Percentiles rank a stretch among this genome's conserved stretches.
Conservation (phyloP, 2,329 filamentous ascomycete genomes). For the Calonectria pteridis region DNA sequence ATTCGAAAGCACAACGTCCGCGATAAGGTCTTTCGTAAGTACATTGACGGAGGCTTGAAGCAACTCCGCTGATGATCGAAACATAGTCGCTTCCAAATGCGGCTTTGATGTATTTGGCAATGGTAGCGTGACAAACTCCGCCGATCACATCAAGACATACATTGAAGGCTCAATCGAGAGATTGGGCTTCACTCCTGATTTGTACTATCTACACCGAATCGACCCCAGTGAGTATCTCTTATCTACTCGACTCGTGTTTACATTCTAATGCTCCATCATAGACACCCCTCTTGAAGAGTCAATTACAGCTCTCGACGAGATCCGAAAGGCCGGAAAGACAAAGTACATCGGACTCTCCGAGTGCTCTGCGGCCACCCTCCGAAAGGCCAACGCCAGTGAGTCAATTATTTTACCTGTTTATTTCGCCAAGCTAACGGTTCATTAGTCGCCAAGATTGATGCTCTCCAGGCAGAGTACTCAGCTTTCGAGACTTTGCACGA, state of each 20-base stretch:
- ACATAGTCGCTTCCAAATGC: constrained; percentile 63
- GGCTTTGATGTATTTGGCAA: constrained; percentile 54
- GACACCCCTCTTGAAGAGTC: constrained; percentile 61
- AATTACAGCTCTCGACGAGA: constrained; percentile 59
- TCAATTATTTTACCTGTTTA: background rate
- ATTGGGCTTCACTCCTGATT: constrained; percentile 60
- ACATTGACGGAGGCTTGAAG: background rate
- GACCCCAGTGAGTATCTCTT: constrained; percentile 53
- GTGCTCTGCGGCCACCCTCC: constrained; percentile 58
- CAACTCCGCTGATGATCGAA: background rate
- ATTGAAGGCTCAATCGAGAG: constrained; percentile 63
- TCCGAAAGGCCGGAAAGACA: constrained; percentile 61
- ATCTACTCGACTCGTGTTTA: background rate
- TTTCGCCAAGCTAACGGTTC: background rate
- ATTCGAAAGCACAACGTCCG: constrained; percentile 63
- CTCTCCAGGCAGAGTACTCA: constrained; percentile 60
- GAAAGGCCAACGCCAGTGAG: constrained; percentile 59
- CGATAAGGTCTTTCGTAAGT: constrained; percentile 61
- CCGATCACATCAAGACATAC: constrained; percentile 60
- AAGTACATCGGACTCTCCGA: constrained; percentile 63
- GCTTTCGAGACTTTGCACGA: constrained; percentile 57
- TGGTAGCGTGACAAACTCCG: constrained; percentile 56
- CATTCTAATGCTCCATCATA: background rate
- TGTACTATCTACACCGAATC: constrained; percentile 60
- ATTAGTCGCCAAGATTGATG: constrained; percentile 60